Evolutionary conservation across 1,284 basidiomycete species (phyloP), one percentile per base, ranked within the genome.

Genomic region (Rhizoctonia solani): DNA sequence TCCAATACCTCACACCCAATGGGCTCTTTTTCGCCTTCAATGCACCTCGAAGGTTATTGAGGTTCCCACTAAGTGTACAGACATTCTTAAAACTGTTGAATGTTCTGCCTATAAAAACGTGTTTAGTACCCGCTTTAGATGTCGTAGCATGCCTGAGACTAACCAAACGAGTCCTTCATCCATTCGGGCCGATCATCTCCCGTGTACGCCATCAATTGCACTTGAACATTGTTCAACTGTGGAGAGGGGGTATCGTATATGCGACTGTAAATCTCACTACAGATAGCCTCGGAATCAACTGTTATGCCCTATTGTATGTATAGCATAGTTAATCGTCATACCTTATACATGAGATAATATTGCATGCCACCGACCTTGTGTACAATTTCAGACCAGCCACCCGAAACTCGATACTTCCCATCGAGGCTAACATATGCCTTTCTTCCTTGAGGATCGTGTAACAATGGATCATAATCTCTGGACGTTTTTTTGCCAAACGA

Each of bases 371-470:
- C 21, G 21, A 53, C 61, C 49, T 65, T 65, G 16, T 30, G 27
- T 16, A 65, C 50, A n/a, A 65, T 65, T 21, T 53, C 49, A 2
- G 61, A 65, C 61, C 61, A 65, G 1, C 13, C 49, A 8, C 61
- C 61, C 5, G 11, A 21, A 27, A 49, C 21, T 4, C 23, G 5
- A 11, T 4, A 14, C 46, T 4, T 4, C 5, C 46, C 46, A 21
- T 49, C 3, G 21, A 21, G 21, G 14, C 21, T 5, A 49, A 27
- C 5, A 25, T 25, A 49, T 6, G 5, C 21, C 21, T 49, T 27
- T 21, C 46, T 16, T 27, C 8, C 9, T 23, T 14, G 11, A 49
- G 6, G 8, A 23, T 25, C 46, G 4, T 27, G 11, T 6, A 49
- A 3, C 46, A 11, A 49, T 6, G 46, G 46, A 14, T 25, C 3